These are phyloP conservation scores for Candida palmyrensis DNA, from an alignment of 805 yeast genomes.

Conservation along the genomic window DNA sequence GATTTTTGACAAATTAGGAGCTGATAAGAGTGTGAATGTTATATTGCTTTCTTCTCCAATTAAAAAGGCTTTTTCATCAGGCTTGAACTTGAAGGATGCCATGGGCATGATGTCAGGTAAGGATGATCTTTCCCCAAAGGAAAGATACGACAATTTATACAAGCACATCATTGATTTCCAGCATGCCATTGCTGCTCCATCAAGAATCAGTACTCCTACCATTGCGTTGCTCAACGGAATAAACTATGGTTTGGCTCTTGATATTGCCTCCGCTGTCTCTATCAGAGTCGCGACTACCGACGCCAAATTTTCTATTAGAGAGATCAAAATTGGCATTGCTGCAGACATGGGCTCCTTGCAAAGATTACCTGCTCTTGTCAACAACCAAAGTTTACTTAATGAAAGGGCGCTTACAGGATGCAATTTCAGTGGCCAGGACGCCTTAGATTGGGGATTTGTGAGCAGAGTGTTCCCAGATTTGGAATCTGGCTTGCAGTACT, in stretches of 20 bases:
- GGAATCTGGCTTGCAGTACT: constrained; percentile 44
- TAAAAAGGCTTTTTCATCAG: constrained; percentile 58
- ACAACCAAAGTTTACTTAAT: constrained; percentile 52
- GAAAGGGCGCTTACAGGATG: constrained; percentile 63
- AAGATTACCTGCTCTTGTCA: constrained; percentile 50
- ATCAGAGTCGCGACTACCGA: constrained; percentile 54
- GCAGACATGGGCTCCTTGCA: constrained; percentile 80
- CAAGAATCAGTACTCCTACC: constrained; percentile 52
- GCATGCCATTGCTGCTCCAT: constrained; percentile 44
- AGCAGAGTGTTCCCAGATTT: constrained; percentile 41
- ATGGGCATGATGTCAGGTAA: constrained; percentile 5
- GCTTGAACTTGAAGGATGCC: constrained; percentile 52
- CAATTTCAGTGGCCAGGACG: constrained; percentile 49
- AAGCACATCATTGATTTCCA: constrained; percentile 54
- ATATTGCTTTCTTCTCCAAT: constrained; percentile 51
- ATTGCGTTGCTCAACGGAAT: constrained; percentile 64
- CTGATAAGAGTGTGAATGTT: constrained; percentile 41
- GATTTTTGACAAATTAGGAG: constrained; percentile 42
- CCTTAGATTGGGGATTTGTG: constrained; percentile 51
- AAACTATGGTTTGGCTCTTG: constrained; percentile 62
- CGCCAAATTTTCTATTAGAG: constrained; percentile 55
- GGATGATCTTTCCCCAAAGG: constrained; percentile 8
- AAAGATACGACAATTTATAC: constrained; percentile 19
- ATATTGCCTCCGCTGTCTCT: constrained; percentile 54
- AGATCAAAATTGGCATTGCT: constrained; percentile 66